A percentile compares a stretch with the other conserved stretches of the same genome.
These are phyloP conservation scores for Picea abies DNA, from an alignment of 83 land plant genomes.

Conservation along the genomic window DNA sequence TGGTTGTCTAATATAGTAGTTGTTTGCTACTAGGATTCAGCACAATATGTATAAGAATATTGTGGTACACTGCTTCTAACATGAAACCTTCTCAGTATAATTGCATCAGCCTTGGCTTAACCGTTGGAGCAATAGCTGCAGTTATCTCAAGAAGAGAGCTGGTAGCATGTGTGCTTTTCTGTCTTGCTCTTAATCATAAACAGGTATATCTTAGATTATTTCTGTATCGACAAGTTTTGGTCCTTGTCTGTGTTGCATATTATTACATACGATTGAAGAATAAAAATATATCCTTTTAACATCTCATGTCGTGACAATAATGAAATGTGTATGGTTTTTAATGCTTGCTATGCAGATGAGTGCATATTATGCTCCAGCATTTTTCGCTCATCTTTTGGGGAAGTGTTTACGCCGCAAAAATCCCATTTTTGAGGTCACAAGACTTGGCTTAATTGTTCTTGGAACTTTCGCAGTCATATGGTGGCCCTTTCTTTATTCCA, in stretches of 20 bases:
- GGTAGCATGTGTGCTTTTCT: slow-evolving; percentile 65
- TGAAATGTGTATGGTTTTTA: not conserved
- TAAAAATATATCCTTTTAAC: not conserved
- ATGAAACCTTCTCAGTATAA: slow-evolving; percentile 62
- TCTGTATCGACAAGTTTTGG: not conserved
- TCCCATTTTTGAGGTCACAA: slow-evolving; percentile 65
- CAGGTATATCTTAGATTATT: slow-evolving; percentile 51
- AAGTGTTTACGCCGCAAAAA: slow-evolving; percentile 60
- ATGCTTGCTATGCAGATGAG: slow-evolving; percentile 73
- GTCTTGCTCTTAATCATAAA: slow-evolving; percentile 92
- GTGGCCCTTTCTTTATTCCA: slow-evolving; percentile 86
- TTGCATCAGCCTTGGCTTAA: slow-evolving; percentile 92
- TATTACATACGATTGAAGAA: not conserved
- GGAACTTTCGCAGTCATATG: slow-evolving; percentile 82
- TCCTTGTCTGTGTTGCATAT: not conserved
- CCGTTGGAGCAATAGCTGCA: slow-evolving; percentile 85
- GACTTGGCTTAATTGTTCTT: slow-evolving; percentile 71
- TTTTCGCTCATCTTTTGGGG: slow-evolving; percentile 89
- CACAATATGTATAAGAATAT: not conserved
- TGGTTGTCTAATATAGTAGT: not conserved
- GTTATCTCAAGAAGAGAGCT: slow-evolving; percentile 63
- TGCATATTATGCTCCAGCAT: slow-evolving; percentile 97
- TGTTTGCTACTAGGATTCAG: not conserved
- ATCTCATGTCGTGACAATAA: not conserved
- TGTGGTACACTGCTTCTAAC: not conserved